phyloP scores from a whole-genome alignment of 1,284 basidiomycete species.

The Acaromyces ingoldii region DNA sequence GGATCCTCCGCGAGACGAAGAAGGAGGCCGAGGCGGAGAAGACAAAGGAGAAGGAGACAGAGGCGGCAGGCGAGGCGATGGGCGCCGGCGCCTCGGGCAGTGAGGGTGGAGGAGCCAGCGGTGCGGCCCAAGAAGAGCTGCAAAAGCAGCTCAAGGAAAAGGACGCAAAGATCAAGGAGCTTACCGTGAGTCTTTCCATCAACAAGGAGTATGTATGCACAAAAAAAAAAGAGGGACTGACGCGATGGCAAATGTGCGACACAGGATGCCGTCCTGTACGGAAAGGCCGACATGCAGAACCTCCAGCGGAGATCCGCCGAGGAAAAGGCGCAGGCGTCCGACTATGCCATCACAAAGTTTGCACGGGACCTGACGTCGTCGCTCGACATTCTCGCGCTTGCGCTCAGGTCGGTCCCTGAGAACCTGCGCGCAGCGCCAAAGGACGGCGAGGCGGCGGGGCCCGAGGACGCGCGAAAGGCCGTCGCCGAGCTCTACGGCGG shows the following conservation, averaged over 20 bases:
- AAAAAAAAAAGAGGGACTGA: neutral
- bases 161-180: conserved; percentile 49
- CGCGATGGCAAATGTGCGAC: neutral
- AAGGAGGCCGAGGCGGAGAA: too few relatives aligned
- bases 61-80: conserved; percentile 32
- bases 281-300: conserved; percentile 83
- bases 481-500: conserved; percentile 61
- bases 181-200: conserved; percentile 15
- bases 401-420: conserved; percentile 72
- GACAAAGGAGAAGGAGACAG: conserved; percentile 27
- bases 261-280: conserved; percentile 46
- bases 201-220: neutral
- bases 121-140: conserved; percentile 13
- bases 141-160: conserved; percentile 45
- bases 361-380: conserved; percentile 84
- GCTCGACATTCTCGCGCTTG: conserved; percentile 83
- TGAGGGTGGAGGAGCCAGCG: conserved; percentile 4
- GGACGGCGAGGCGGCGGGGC: conserved; percentile 39
- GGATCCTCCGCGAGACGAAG: too few relatives aligned
- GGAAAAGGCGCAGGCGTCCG: conserved; percentile 85
- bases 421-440: conserved; percentile 48
- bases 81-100: conserved; percentile 20
- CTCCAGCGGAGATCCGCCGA: conserved; percentile 81
- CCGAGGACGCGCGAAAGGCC: conserved; percentile 33
- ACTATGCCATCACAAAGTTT: conserved; percentile 88